A percentile compares a stretch with the other conserved stretches of the same genome.
phyloP scores from a whole-genome alignment of 1,139 yeast species.

The Candida mesenterica region DNA sequence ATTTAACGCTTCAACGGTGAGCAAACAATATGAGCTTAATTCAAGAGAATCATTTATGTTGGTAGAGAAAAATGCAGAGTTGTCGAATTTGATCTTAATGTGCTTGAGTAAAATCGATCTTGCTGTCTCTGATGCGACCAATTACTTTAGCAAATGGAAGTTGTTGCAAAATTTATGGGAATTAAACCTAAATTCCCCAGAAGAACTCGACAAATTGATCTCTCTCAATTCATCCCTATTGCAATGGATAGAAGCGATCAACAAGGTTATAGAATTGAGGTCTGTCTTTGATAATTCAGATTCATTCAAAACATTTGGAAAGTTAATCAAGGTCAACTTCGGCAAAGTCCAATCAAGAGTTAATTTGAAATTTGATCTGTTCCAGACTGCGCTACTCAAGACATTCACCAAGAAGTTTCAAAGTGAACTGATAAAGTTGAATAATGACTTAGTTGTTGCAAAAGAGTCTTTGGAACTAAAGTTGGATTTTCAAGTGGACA shows the following conservation, averaged over 20 bases:
- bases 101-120: slow-evolving; percentile 20
- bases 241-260: slow-evolving; percentile 49
- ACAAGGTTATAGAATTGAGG: slow-evolving; percentile 46
- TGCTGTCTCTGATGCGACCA: slow-evolving; percentile 23
- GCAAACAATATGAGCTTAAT: background rate
- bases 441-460: slow-evolving; percentile 16
- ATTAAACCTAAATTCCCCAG: slow-evolving; percentile 21
- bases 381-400: slow-evolving; percentile 50
- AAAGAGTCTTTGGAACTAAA: slow-evolving; percentile 18
- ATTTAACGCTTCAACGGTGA: slow-evolving; percentile 1
- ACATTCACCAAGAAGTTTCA: slow-evolving; percentile 42
- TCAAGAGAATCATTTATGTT: background rate
- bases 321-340: slow-evolving; percentile 40
- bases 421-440: slow-evolving; percentile 14
- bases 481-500: slow-evolving; percentile 18
- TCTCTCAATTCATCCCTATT: slow-evolving; percentile 29
- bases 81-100: slow-evolving; percentile 4
- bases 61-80: slow-evolving; percentile 1
- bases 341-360: slow-evolving; percentile 56
- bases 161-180: slow-evolving; percentile 63
- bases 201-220: slow-evolving; percentile 22
- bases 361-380: slow-evolving; percentile 53
- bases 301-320: slow-evolving; percentile 34
- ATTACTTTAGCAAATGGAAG: slow-evolving; percentile 52
- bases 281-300: slow-evolving; percentile 53